Percentiles rank a stretch among this genome's conserved stretches.
These are phyloP conservation scores for Pythium aristosporum DNA, from an alignment of 352 stramenopile genomes.

Conservation along the genomic window DNA sequence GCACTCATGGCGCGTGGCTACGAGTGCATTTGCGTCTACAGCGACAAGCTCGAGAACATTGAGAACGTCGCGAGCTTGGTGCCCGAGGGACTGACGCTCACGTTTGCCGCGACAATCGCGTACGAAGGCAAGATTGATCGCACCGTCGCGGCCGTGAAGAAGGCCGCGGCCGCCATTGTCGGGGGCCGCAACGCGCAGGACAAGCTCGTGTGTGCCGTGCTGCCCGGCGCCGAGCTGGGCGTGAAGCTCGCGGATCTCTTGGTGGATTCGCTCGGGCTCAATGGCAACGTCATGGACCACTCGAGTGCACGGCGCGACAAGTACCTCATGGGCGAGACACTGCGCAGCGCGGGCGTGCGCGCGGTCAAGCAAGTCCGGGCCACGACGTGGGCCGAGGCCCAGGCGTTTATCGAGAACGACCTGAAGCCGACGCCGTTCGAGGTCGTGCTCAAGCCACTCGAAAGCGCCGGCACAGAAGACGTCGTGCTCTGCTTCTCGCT, in stretches of 20 bases:
- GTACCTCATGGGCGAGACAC: constrained; percentile 87
- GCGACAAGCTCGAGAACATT: constrained; percentile 80
- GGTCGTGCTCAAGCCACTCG: constrained; percentile 91
- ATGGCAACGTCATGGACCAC: constrained; percentile 80
- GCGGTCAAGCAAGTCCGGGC: constrained; percentile 90
- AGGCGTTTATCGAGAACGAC: constrained; percentile 67
- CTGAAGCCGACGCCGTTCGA: constrained; percentile 71
- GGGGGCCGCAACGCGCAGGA: constrained; percentile 23
- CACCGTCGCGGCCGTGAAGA: constrained; percentile 48
- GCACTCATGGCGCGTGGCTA: constrained; percentile 89
- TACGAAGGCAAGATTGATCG: constrained; percentile 51
- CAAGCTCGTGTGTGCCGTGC: constrained; percentile 76
- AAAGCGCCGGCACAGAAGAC: constrained; percentile 75
- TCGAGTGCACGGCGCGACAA: constrained; percentile 75
- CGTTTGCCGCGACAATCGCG: constrained; percentile 76
- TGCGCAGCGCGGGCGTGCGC: constrained; percentile 78
- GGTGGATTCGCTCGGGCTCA: constrained; percentile 78
- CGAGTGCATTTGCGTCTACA: constrained; percentile 89
- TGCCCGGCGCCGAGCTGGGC: constrained; percentile 92
- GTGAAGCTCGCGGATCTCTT: constrained; percentile 92
- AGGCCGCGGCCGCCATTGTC: constrained; percentile 36
- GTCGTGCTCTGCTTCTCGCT: constrained; percentile 80
- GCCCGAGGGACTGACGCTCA: constrained; percentile 69
- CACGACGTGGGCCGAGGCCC: constrained; percentile 68
- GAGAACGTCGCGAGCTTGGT: constrained; percentile 77